These are phyloP conservation scores for Chalaropsis ovoidea DNA, from an alignment of 2,329 filamentous ascomycete genomes.

Conservation along the genomic window DNA sequence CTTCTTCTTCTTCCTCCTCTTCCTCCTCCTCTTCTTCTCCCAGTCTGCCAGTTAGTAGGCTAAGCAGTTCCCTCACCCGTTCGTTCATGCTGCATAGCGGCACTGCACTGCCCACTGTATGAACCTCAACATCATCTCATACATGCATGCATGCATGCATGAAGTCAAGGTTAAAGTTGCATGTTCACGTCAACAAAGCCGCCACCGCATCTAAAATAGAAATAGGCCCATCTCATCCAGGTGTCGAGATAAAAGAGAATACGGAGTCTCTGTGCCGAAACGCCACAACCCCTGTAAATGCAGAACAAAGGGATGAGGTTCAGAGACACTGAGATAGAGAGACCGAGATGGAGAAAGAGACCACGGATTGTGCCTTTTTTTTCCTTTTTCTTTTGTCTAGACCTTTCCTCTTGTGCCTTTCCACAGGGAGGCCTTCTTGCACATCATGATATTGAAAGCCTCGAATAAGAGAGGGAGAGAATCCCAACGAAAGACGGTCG, in stretches of 20 bases:
- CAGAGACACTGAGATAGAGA: not conserved
- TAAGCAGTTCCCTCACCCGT: not conserved
- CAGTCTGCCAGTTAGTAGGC: not conserved
- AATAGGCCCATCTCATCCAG: not conserved
- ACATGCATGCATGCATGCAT: slow-evolving; percentile 1
- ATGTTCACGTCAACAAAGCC: slow-evolving; percentile 4
- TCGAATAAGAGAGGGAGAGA: not conserved
- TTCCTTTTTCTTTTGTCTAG: not conserved
- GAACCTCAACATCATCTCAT: not conserved
- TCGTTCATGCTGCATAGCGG: no score
- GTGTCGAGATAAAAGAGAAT: not conserved
- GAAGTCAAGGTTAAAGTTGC: slow-evolving; percentile 8
- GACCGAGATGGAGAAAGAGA: not conserved
- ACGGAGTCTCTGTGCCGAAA: not conserved
- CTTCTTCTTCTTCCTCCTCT: not conserved
- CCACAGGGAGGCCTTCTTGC: not conserved
- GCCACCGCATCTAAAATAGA: slow-evolving; percentile 9
- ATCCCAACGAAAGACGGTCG: not conserved
- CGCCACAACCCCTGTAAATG: not conserved
- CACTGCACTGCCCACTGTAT: not conserved
- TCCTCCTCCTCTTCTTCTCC: not conserved
- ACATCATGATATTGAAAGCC: not conserved
- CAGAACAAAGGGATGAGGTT: not conserved
- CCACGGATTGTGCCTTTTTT: not conserved
- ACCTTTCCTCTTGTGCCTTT: not conserved